These are phyloP conservation scores for Rosellinia necatrix DNA, from an alignment of 2,329 filamentous ascomycete species.

Conservation along the genomic window DNA sequence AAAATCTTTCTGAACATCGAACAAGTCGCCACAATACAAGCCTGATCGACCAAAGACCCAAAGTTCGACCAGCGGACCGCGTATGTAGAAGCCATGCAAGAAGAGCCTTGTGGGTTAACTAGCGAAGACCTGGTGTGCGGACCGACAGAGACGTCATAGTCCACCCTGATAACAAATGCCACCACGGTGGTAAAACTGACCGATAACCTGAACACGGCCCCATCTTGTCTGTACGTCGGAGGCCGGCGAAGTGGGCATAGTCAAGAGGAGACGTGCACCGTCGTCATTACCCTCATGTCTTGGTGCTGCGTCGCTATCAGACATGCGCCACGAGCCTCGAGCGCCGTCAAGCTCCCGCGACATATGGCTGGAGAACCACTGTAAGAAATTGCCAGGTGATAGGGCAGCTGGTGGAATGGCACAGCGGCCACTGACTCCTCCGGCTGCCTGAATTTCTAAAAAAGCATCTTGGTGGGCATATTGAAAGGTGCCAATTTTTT, in stretches of 20 bases:
- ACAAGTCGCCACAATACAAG: conserved; percentile 39
- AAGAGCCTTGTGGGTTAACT: conserved; percentile 43
- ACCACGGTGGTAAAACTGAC: conserved; percentile 26
- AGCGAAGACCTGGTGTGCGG: conserved; percentile 36
- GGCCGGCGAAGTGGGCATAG: conserved; percentile 14
- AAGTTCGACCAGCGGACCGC: conserved; percentile 39
- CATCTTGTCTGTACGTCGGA: conserved; percentile 19
- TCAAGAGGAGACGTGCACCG: conserved; percentile 24
- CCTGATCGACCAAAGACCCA: conserved; percentile 47
- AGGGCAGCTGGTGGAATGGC: conserved; percentile 21
- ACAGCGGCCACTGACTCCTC: conserved; percentile 12
- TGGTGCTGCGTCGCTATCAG: conserved; percentile 1
- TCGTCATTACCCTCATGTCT: conserved; percentile 12
- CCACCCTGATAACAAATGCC: conserved; percentile 27
- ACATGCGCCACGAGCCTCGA: conserved; percentile 30
- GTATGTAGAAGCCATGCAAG: conserved; percentile 44
- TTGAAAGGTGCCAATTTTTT: conserved; percentile 29
- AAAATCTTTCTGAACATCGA: conserved; percentile 40
- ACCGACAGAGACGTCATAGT: conserved; percentile 29
- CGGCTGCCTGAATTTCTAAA: conserved; percentile 21
- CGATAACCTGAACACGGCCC: conserved; percentile 30
- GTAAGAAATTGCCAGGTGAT: conserved; percentile 23
- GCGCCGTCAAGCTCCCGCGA: conserved; percentile 21
- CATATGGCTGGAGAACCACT: conserved; percentile 28
- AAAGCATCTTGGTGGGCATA: conserved; percentile 18